phyloP scores from a whole-genome alignment of 257 asterid genomes.

The Nicotiana benthamiana region DNA sequence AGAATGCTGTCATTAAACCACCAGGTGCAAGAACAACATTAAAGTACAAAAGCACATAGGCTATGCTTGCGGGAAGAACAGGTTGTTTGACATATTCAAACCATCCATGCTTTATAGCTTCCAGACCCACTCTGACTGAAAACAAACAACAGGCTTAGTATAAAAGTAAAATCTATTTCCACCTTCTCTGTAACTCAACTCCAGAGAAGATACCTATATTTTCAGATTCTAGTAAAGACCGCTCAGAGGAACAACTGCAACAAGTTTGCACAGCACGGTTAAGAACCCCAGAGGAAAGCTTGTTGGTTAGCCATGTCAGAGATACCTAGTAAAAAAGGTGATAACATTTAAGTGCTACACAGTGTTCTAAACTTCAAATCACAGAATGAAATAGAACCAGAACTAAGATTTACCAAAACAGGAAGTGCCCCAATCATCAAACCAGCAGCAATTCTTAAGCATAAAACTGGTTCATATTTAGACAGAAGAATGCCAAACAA shows the following conservation, averaged over 20 bases:
- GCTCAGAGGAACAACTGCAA: slow-evolving; percentile 30
- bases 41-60: slow-evolving; percentile 78
- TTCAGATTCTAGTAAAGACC: slow-evolving; percentile 29
- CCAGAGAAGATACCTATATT: slow-evolving; percentile 49
- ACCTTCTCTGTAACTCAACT: background rate
- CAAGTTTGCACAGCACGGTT: slow-evolving; percentile 53
- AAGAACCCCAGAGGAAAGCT: slow-evolving; percentile 82
- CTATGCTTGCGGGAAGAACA: slow-evolving; percentile 95
- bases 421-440: slow-evolving; percentile 77
- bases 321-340: slow-evolving; percentile 34
- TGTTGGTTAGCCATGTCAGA: slow-evolving; percentile 82
- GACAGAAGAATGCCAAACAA: slow-evolving; percentile 77
- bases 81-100: slow-evolving; percentile 87
- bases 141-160: slow-evolving; percentile 19
- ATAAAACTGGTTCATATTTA: slow-evolving; percentile 57
- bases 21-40: slow-evolving; percentile 93
- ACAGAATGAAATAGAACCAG: slow-evolving; percentile 1
- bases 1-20: slow-evolving; percentile 90
- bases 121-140: slow-evolving; percentile 43
- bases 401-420: slow-evolving; percentile 44
- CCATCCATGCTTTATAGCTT: slow-evolving; percentile 84
- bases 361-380: slow-evolving; percentile 2
- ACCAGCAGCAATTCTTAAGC: slow-evolving; percentile 71
- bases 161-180: slow-evolving; percentile 12
- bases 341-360: background rate